These are phyloP conservation scores for Amyloporia xantha DNA, from an alignment of 768 basidiomycete species.

Conservation along the genomic window DNA sequence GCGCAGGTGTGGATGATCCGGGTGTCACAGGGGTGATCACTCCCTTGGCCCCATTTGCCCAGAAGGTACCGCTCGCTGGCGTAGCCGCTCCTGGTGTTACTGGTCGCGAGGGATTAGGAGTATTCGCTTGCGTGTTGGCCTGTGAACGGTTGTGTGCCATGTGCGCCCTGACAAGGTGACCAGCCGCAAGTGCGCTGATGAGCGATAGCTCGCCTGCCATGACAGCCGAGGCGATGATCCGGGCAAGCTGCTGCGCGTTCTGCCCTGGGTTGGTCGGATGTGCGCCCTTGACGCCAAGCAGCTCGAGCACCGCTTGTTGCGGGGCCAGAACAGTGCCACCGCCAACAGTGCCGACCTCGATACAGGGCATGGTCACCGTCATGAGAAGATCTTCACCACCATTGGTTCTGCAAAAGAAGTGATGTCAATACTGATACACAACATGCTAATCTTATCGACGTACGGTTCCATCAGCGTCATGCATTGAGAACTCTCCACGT, in stretches of 20 bases:
- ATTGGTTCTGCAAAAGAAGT: conserved; percentile 55
- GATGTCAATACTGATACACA: too few species aligned
- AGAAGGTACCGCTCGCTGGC: background rate
- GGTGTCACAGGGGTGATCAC: conserved; percentile 1
- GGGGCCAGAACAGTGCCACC: conserved; percentile 92
- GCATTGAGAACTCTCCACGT: conserved; percentile 97
- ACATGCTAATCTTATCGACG: conserved; percentile 40
- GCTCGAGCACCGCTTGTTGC: conserved; percentile 83
- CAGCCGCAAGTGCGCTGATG: conserved; percentile 88
- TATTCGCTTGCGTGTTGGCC: conserved; percentile 72
- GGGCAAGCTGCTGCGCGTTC: conserved; percentile 85
- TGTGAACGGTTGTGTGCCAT: conserved; percentile 87
- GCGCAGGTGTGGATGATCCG: background rate
- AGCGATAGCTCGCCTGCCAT: conserved; percentile 97
- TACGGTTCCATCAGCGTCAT: conserved; percentile 99
- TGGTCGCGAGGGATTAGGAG: conserved; percentile 57
- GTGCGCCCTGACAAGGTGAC: conserved; percentile 91
- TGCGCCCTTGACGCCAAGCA: conserved; percentile 90
- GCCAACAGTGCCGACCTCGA: conserved; percentile 97
- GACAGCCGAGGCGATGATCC: conserved; percentile 85
- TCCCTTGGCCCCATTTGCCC: background rate
- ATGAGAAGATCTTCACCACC: conserved; percentile 86
- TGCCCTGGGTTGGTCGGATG: conserved; percentile 81
- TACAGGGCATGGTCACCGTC: conserved; percentile 96
- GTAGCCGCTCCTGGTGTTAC: conserved; percentile 44